Base-by-base conservation (phyloP, 352 stramenopile genomes). In the Aphanomyces cochlioides region DNA sequence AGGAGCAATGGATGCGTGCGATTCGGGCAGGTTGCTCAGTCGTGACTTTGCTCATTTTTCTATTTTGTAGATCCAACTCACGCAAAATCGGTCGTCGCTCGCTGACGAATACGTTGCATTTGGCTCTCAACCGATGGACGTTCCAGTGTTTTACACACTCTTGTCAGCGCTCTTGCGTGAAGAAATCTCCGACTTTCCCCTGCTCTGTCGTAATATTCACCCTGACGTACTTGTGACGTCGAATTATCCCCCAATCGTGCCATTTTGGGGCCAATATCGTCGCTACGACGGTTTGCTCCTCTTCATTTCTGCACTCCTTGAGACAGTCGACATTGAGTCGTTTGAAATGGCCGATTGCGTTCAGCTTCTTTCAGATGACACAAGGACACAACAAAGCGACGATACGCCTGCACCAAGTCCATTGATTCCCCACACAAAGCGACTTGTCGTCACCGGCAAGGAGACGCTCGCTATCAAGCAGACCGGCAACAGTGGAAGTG, bases 241-340 rank as follows among this genome's bases (percentile, higher is more conserved):
- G 6, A 93, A 93, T 40, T 91, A 90, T 67, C 86, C 86, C 15
- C 86, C 86, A 7, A 93, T 93, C 58, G 86, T 93, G 19, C 86
- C 86, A 15, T 93, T 93, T 67, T 93, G 86, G 86, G 86, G 86
- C 0, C 86, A 93, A 66, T 93, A 93, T 60, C 80, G 86, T 38
- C 84, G 86, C 7, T 93, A 92, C 45, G 86, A 93, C 65, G 86
- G 86, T 17, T 72, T 93, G 4, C 59, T 93, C 36, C 68, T 93
- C 1, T 93, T 90, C 66, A 88, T 93, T 56, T 93, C 86, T n/a
- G 91, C 86, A 8, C 53, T 93, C 7, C 59, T 93, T 6, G 86
- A 93, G 69, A 87, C 79, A 1, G 84, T 92, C 7, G 81, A 78
- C 7, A 82, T 93, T 28, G 84, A 92, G 28, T 82, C 79, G 64